A percentile compares a stretch with the other conserved stretches of the same genome.
Evolutionary conservation across 192 early-diverging fungal species (phyloP).

Genomic region (Entrophospora sp.): DNA sequence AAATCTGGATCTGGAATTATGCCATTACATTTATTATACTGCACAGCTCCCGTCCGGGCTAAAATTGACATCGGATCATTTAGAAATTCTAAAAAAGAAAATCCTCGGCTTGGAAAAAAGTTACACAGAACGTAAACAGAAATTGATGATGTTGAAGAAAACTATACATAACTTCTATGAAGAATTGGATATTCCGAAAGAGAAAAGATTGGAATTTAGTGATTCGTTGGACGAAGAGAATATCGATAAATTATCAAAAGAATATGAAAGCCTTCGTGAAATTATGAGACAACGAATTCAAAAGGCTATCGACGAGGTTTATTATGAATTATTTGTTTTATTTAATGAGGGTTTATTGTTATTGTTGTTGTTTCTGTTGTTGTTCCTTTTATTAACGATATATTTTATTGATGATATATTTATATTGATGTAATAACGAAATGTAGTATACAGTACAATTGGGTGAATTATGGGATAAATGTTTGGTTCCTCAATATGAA

Average conservation of each 20-base stretch:
- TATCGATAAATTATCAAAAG: neutral
- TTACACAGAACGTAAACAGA: neutral
- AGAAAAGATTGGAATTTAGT: neutral
- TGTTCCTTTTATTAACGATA: neutral
- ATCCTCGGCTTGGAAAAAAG: neutral
- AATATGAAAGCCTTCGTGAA: conserved; percentile 8
- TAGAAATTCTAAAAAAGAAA: conserved; percentile 1
- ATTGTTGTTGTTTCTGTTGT: too few species aligned
- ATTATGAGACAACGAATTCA: conserved; percentile 16
- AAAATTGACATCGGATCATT: neutral
- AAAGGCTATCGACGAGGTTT: conserved; percentile 19
- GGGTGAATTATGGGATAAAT: conserved; percentile 22
- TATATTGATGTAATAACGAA: neutral
- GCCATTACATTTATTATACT: conserved; percentile 6
- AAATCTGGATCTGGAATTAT: neutral
- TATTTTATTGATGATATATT: neutral
- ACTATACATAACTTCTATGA: neutral
- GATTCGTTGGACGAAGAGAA: conserved; percentile 19
- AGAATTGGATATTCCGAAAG: conserved; percentile 10
- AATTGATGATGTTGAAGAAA: neutral
- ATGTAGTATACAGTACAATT: conserved; percentile 14
- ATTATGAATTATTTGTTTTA: neutral
- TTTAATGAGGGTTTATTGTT: too few species aligned
- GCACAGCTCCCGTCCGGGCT: conserved; percentile 5
- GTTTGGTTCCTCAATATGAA: conserved; percentile 19